Conservation (phyloP, 2,329 filamentous ascomycete species). For the Cytospora paraplurivora region DNA sequence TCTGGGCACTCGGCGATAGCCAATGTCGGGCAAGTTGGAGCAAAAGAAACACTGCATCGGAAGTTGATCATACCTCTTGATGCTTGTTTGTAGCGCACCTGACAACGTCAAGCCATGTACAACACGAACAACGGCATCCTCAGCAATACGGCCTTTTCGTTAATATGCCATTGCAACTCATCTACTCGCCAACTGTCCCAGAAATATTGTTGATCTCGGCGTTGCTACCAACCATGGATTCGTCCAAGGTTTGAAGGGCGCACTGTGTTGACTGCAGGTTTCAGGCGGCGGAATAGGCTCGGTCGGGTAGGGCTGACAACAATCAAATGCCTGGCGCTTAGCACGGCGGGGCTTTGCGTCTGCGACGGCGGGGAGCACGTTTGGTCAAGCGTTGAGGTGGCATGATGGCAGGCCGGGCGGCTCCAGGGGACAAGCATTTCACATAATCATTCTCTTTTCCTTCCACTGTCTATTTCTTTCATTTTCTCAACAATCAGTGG, state of each 20-base stretch:
- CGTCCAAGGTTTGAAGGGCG: neutral
- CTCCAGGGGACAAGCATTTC: slow-evolving; percentile 24
- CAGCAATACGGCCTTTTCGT: slow-evolving; percentile 66
- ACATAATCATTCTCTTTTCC: slow-evolving; percentile 30
- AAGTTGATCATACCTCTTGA: slow-evolving; percentile 49
- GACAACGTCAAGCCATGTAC: slow-evolving; percentile 69
- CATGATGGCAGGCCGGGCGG: neutral
- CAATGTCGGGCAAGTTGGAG: slow-evolving; percentile 44
- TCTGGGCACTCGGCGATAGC: slow-evolving; percentile 46
- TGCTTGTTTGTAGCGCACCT: slow-evolving; percentile 49
- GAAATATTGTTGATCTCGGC: slow-evolving; percentile 58
- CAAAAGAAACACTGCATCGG: slow-evolving; percentile 47
- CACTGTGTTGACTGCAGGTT: slow-evolving; percentile 42
- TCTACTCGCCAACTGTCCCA: slow-evolving; percentile 69
- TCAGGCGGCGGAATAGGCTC: slow-evolving; percentile 64
- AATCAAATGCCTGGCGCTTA: slow-evolving; percentile 62
- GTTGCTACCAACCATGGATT: slow-evolving; percentile 62
- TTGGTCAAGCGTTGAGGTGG: slow-evolving; percentile 52
- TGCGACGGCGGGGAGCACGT: slow-evolving; percentile 39
- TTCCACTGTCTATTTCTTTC: slow-evolving; percentile 29
- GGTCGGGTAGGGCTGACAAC: slow-evolving; percentile 66
- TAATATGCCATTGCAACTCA: slow-evolving; percentile 73
- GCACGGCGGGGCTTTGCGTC: slow-evolving; percentile 68
- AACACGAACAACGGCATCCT: slow-evolving; percentile 58
- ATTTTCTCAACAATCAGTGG: slow-evolving; percentile 26